These are phyloP conservation scores for Pogostemon cablin DNA, from an alignment of 257 asterid genomes.

Conservation along the genomic window DNA sequence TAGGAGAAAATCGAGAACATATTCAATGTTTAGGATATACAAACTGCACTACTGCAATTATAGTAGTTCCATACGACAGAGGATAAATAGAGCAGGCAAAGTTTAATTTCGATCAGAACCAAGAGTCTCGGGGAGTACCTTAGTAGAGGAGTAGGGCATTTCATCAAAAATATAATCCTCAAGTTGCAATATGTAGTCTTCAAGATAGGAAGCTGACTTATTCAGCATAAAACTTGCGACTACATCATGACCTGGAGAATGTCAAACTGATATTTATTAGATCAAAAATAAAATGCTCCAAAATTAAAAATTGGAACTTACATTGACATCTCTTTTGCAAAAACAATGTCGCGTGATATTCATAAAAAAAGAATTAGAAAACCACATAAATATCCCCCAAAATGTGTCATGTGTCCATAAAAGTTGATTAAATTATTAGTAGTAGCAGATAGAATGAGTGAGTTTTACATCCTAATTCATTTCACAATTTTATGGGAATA, in stretches of 20 bases:
- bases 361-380: neutral
- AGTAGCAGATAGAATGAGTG: neutral
- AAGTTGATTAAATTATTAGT: too few species aligned
- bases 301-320: neutral
- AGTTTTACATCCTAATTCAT: neutral
- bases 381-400: neutral
- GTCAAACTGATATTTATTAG: slow-evolving; percentile 31
- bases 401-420: neutral
- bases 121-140: slow-evolving; percentile 48
- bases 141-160: slow-evolving; percentile 76
- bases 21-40: slow-evolving; percentile 11
- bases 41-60: neutral
- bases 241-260: slow-evolving; percentile 71
- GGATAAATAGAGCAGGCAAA: slow-evolving; percentile 19
- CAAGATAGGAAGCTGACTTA: slow-evolving; percentile 64
- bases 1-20: neutral
- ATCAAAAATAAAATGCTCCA: slow-evolving; percentile 1
- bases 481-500: too few species aligned
- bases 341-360: neutral
- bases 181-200: slow-evolving; percentile 64
- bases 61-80: neutral
- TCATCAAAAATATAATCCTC: slow-evolving; percentile 76
- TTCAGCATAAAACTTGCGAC: slow-evolving; percentile 83
- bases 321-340: neutral
- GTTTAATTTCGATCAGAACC: slow-evolving; percentile 8